These are phyloP conservation scores for Suillus hirtellus DNA, from an alignment of 768 basidiomycete genomes.

Conservation along the genomic window DNA sequence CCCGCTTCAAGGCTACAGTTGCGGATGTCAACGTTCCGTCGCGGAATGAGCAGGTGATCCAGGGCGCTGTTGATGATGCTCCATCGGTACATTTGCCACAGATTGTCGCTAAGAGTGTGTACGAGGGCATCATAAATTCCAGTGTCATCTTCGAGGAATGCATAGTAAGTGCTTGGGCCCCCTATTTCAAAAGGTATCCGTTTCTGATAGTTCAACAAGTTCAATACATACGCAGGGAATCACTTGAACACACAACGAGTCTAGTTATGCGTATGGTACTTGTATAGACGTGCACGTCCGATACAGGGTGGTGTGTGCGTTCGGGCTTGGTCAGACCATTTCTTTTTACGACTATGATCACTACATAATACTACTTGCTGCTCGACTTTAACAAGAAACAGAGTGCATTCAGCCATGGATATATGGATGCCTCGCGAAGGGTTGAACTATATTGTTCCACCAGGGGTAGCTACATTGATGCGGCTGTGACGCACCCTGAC, in stretches of 20 bases:
- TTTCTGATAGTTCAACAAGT: neutral
- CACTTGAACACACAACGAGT: neutral
- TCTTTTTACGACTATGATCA: neutral
- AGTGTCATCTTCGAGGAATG: conserved; percentile 26
- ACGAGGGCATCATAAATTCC: conserved; percentile 21
- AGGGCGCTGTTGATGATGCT: conserved; percentile 22
- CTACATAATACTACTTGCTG: neutral
- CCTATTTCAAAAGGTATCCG: too few species aligned
- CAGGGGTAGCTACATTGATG: too few species aligned
- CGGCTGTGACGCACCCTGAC: too few species aligned
- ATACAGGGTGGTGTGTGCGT: too few species aligned
- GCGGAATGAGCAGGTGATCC: conserved; percentile 22
- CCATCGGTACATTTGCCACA: conserved; percentile 22
- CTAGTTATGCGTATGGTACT: neutral
- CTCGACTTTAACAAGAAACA: neutral
- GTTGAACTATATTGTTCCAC: neutral
- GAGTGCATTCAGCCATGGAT: neutral
- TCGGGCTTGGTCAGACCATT: neutral
- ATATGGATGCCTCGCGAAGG: neutral
- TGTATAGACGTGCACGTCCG: neutral
- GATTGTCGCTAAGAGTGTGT: conserved; percentile 23
- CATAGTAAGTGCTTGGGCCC: conserved; percentile 18
- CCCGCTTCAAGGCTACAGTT: conserved; percentile 26
- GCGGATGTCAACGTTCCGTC: conserved; percentile 15
- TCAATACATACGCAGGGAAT: neutral